A percentile compares a stretch with the other conserved stretches of the same genome.
Conservation (phyloP, 176 grass and related monocot genomes). For the Raddia guianensis region DNA sequence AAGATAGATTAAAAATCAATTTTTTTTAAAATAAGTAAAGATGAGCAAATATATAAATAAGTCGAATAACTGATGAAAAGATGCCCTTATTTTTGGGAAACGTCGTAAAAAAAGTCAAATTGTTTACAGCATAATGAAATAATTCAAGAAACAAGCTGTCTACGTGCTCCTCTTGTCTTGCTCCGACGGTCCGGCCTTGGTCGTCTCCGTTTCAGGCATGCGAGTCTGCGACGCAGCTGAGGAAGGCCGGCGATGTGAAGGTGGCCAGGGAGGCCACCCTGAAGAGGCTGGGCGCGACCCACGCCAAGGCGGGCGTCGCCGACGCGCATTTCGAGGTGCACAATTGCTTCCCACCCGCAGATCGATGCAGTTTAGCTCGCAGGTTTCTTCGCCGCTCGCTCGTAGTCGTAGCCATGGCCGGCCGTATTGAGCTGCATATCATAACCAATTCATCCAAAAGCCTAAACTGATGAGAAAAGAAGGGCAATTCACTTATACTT, state of each 20-base stretch:
- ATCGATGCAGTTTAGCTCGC: neutral
- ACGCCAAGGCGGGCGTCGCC: conserved; percentile 68
- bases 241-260: conserved; percentile 62
- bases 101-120: no score
- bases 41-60: no score
- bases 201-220: conserved; percentile 50
- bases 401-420: neutral
- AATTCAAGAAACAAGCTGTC: no score
- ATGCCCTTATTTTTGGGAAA: no score
- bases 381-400: neutral
- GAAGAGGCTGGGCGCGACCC: conserved; percentile 50
- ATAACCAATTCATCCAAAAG: no score
- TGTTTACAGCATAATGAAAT: no score
- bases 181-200: neutral
- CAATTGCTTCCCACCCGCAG: neutral
- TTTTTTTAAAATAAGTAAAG: no score
- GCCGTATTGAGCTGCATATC: no score
- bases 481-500: no score
- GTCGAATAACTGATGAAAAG: no score
- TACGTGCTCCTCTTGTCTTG: neutral
- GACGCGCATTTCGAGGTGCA: conserved; percentile 74
- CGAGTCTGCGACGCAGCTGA: conserved; percentile 73
- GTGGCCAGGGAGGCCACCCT: conserved; percentile 59
- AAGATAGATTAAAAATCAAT: no score
- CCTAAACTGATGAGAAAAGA: no score